phyloP scores from a whole-genome alignment of 176 grass and related monocot genomes.

The Triticum aestivum region IWGSC_CS_RefSeq_v2.1 NC_057800.1:683363405-683363904 shows the following conservation, averaged over 20 bases:
- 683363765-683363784: conserved; percentile 28
- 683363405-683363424: too few relatives aligned
- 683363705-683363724: conserved; percentile 13
- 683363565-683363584: neutral
- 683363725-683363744: conserved; percentile 21
- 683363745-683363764: conserved; percentile 23
- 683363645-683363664: neutral
- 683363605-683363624: conserved; percentile 33
- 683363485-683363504: conserved; percentile 19
- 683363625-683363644: neutral
- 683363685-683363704: conserved; percentile 30
- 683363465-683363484: neutral
- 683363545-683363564: neutral
- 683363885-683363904: conserved; percentile 27
- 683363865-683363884: conserved; percentile 30
- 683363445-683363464: neutral
- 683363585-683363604: conserved; percentile 13
- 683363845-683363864: conserved; percentile 24
- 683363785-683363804: conserved; percentile 6
- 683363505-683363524: neutral
- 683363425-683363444: too few relatives aligned
- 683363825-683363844: conserved; percentile 33
- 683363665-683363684: conserved; percentile 29
- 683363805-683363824: neutral
- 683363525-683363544: neutral